Percentiles rank a stretch among this genome's conserved stretches.
These are phyloP conservation scores for Centaurea solstitialis DNA, from an alignment of 129 eudicot genomes.

Conservation along the genomic window DNA sequence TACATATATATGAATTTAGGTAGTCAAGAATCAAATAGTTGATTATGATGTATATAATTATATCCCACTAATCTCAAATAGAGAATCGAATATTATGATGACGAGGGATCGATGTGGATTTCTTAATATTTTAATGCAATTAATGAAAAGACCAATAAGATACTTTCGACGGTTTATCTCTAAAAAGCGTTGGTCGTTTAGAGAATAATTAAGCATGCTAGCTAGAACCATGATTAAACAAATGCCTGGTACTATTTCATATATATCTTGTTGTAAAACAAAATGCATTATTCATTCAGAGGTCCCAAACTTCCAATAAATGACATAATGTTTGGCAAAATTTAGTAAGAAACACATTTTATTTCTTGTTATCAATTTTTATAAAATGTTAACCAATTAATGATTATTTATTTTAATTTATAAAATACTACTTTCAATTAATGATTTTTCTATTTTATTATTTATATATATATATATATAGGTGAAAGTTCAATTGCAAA, in stretches of 20 bases:
- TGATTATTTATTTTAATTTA: no score
- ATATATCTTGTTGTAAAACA: not conserved
- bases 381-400: no score
- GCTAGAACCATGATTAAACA: not conserved
- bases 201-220: not conserved
- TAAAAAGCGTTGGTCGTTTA: not conserved
- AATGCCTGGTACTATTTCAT: not conserved
- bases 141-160: not conserved
- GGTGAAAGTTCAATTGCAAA: no score
- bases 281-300: not conserved
- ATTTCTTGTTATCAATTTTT: no score
- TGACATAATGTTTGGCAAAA: not conserved
- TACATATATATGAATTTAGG: no score
- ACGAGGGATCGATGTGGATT: not conserved
- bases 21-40: not conserved
- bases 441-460: no score
- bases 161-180: not conserved
- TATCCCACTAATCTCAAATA: not conserved
- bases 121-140: not conserved
- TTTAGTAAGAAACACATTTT: not conserved
- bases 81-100: not conserved
- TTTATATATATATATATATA: no score
- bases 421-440: no score
- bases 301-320: not conserved
- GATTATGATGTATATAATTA: not conserved